Evolutionary conservation across 2,329 filamentous ascomycete species (phyloP).

Genomic region (Lachnellula occidentalis): DNA sequence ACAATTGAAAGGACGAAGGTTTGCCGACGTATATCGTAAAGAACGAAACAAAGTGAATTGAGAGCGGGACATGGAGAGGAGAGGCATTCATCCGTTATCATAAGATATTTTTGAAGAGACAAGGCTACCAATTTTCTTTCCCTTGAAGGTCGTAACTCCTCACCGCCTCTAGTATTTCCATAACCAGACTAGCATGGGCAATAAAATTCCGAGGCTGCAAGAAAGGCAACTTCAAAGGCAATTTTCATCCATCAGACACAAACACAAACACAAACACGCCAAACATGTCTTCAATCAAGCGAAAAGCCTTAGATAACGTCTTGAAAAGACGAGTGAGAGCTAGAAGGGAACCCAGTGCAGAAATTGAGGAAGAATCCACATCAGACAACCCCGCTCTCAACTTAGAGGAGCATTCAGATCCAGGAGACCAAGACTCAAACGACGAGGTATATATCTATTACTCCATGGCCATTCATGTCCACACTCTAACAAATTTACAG

Average conservation of each 20-base stretch:
- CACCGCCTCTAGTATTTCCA: not conserved
- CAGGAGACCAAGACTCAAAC: conserved; percentile 29
- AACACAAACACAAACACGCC: not conserved
- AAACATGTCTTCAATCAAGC: conserved; percentile 26
- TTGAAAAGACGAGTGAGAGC: conserved; percentile 29
- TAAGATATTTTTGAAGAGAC: not conserved
- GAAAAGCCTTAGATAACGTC: conserved; percentile 22
- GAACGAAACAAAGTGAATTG: no score
- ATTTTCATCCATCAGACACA: not conserved
- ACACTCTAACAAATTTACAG: not conserved
- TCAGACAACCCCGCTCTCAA: conserved; percentile 13
- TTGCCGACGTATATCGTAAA: no score
- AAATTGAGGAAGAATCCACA: conserved; percentile 23
- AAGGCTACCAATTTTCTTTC: not conserved
- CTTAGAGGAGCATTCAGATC: conserved; percentile 25
- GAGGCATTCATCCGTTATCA: no score
- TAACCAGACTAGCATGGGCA: not conserved
- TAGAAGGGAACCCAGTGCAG: conserved; percentile 26
- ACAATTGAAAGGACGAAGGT: no score
- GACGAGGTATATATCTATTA: conserved; percentile 7
- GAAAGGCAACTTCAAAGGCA: not conserved
- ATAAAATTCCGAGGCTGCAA: not conserved
- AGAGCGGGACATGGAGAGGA: no score
- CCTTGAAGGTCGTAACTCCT: no score
- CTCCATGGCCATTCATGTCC: not conserved